Evolutionary conservation across 495 filamentous ascomycete species (phyloP).

Genomic region (Aeminium ludgeri): DNA sequence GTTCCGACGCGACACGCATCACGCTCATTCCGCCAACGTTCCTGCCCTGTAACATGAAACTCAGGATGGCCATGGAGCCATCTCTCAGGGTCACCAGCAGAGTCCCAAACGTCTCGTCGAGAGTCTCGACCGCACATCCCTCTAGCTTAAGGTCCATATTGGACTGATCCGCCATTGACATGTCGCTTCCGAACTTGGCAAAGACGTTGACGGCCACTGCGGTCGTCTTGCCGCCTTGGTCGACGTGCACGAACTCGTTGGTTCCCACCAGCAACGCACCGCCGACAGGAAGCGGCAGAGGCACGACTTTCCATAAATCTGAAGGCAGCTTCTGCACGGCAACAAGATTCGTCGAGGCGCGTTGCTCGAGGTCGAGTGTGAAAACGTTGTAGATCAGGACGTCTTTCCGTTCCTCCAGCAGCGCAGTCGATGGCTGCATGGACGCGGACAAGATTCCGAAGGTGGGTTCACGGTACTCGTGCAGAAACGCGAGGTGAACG

Average conservation of each 20-base stretch:
- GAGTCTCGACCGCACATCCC: slow-evolving; percentile 57
- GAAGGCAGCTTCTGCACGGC: slow-evolving; percentile 74
- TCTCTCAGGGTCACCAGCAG: slow-evolving; percentile 66
- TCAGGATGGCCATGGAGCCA: slow-evolving; percentile 58
- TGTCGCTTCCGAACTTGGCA: slow-evolving; percentile 59
- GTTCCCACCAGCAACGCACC: slow-evolving; percentile 72
- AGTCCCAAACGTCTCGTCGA: slow-evolving; percentile 59
- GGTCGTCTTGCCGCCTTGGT: slow-evolving; percentile 84
- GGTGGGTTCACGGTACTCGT: slow-evolving; percentile 94
- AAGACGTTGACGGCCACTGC: slow-evolving; percentile 91
- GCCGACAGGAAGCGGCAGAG: slow-evolving; percentile 71
- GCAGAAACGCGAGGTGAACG: slow-evolving; percentile 78
- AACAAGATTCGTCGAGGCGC: slow-evolving; percentile 80
- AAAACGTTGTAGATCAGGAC: slow-evolving; percentile 79
- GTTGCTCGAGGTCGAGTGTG: slow-evolving; percentile 84
- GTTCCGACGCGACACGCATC: slow-evolving; percentile 38
- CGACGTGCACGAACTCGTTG: slow-evolving; percentile 88
- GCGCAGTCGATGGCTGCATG: slow-evolving; percentile 47
- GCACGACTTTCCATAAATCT: slow-evolving; percentile 70
- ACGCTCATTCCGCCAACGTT: slow-evolving; percentile 75
- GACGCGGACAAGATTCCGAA: slow-evolving; percentile 83
- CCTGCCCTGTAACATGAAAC: slow-evolving; percentile 78
- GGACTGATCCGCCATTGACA: slow-evolving; percentile 69
- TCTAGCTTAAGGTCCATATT: slow-evolving; percentile 67
- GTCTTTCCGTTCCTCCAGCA: slow-evolving; percentile 66